A percentile compares a stretch with the other conserved stretches of the same genome.
These are phyloP conservation scores for Chaetomidium leptoderma DNA, from an alignment of 495 filamentous ascomycete species.

Conservation along the genomic window DNA sequence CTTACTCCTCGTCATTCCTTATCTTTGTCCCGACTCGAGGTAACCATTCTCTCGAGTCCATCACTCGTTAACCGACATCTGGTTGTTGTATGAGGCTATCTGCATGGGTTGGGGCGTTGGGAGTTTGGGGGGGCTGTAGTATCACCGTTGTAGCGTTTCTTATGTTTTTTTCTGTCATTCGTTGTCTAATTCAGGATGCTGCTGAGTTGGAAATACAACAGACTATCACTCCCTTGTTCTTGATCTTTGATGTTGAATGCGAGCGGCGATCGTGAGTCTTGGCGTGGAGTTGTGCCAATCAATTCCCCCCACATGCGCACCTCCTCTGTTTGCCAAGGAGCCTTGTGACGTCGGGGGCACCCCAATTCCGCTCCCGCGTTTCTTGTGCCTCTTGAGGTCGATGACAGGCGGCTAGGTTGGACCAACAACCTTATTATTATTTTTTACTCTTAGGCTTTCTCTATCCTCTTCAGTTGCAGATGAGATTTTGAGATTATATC, in stretches of 20 bases:
- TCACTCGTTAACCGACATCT: neutral
- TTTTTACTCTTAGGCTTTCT: too few relatives aligned
- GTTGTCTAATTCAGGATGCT: neutral
- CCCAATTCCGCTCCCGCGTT: neutral
- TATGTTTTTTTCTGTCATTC: neutral
- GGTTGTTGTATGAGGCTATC: neutral
- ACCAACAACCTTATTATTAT: neutral
- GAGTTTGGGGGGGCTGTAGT: neutral
- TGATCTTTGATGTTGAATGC: neutral
- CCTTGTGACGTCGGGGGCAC: constrained; percentile 5
- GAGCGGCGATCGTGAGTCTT: neutral
- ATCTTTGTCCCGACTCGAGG: too few relatives aligned
- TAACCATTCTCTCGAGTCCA: neutral
- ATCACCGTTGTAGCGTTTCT: neutral
- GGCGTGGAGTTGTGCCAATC: neutral
- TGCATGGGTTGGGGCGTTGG: neutral
- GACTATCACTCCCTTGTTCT: neutral
- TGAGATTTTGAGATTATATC: too few relatives aligned
- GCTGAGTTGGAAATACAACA: neutral
- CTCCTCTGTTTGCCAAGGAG: neutral
- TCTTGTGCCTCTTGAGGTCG: neutral
- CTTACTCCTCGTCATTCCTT: neutral
- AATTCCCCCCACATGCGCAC: neutral
- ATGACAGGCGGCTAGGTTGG: neutral
- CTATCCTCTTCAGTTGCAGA: too few relatives aligned